phyloP scores from a whole-genome alignment of 495 filamentous ascomycete genomes.

The Aspergillus funiculosus region DNA sequence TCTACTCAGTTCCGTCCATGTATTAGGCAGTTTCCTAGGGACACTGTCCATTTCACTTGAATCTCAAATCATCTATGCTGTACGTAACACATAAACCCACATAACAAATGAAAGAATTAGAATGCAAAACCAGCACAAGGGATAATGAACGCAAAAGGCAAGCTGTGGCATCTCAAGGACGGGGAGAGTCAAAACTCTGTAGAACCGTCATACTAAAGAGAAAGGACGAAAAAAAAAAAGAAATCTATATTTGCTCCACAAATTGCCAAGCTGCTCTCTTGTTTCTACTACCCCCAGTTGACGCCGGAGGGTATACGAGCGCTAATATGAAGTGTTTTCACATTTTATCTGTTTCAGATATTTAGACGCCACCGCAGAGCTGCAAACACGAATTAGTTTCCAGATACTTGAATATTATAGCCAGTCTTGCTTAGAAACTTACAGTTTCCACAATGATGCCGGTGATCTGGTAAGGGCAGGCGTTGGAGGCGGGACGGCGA shows the following conservation, averaged over 20 bases:
- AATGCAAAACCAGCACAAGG: constrained; percentile 23
- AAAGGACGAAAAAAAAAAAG: constrained; percentile 22
- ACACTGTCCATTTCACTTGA: constrained; percentile 20
- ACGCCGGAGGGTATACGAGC: constrained; percentile 47
- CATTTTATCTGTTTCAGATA: constrained; percentile 17
- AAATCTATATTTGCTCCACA: constrained; percentile 35
- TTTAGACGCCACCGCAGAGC: constrained; percentile 44
- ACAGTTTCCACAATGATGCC: constrained; percentile 83
- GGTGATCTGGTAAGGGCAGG: constrained; percentile 93
- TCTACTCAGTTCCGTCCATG: too few species aligned
- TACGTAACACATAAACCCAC: constrained; percentile 31
- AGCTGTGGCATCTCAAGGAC: constrained; percentile 20
- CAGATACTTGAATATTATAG: not conserved
- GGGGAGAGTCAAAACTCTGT: constrained; percentile 14
- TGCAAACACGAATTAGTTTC: constrained; percentile 14
- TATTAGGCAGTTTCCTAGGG: too few species aligned
- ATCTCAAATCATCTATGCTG: constrained; percentile 25
- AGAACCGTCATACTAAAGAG: constrained; percentile 17
- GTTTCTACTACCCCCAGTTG: constrained; percentile 38
- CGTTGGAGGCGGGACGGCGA: constrained; percentile 89
- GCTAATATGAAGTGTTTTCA: constrained; percentile 40
- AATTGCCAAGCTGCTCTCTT: constrained; percentile 39
- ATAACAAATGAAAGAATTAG: constrained; percentile 19
- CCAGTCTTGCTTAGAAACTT: constrained; percentile 15
- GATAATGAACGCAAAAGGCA: constrained; percentile 22